These are phyloP conservation scores for Kingdonia uniflora DNA, from an alignment of 164 flowering plant species.

Conservation along the genomic window DNA sequence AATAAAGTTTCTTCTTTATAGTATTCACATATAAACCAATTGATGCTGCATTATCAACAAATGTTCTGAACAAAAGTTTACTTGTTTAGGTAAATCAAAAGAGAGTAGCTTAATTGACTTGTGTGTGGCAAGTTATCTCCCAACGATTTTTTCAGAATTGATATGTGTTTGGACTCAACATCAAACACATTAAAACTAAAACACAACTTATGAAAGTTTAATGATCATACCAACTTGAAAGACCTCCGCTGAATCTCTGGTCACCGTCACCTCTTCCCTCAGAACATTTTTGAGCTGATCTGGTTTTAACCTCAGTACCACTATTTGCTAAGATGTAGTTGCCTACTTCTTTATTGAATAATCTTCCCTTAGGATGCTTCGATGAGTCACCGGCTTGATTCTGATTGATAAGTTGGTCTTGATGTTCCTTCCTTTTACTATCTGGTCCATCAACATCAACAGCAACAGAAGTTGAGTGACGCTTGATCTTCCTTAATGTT, in stretches of 20 bases:
- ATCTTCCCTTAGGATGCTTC: conserved; percentile 17
- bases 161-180: too few species aligned
- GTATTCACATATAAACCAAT: too few species aligned
- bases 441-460: conserved; percentile 27
- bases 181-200: background rate
- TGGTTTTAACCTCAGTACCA: conserved; percentile 19
- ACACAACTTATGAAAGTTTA: background rate
- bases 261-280: conserved; percentile 12
- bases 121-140: too few species aligned
- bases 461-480: conserved; percentile 41
- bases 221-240: conserved; percentile 52
- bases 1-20: too few species aligned
- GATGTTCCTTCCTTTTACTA: conserved; percentile 13
- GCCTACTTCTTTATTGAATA: conserved; percentile 23
- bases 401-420: conserved; percentile 11
- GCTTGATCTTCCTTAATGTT: conserved; percentile 63
- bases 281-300: conserved; percentile 18
- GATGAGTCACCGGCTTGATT: conserved; percentile 21
- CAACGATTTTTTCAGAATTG: too few species aligned
- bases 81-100: too few species aligned
- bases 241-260: conserved; percentile 31
- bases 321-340: conserved; percentile 11
- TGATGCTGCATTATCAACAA: too few species aligned
- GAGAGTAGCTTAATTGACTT: too few species aligned
- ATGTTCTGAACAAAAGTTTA: too few species aligned